These are phyloP conservation scores for Trapa bicornis DNA, from an alignment of 345 rosid genomes.

Conservation along the genomic window DNA sequence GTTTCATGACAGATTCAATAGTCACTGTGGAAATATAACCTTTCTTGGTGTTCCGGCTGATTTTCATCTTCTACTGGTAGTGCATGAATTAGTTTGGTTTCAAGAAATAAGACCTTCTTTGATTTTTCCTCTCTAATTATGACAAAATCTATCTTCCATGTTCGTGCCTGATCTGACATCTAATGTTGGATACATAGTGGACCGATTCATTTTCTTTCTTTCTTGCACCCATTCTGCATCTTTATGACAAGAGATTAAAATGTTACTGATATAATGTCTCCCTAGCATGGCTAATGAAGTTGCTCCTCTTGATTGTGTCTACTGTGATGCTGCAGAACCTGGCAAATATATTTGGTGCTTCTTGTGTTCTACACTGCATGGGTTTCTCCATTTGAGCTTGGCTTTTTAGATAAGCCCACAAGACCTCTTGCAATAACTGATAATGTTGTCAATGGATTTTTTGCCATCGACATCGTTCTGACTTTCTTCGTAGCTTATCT, in stretches of 20 bases:
- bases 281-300: background rate
- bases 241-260: too few species aligned
- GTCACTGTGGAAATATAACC: background rate
- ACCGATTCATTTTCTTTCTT: background rate
- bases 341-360: constrained; percentile 62
- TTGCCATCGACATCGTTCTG: constrained; percentile 53
- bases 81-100: background rate
- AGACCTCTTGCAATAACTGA: constrained; percentile 36
- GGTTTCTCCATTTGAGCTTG: constrained; percentile 85
- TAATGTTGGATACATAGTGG: background rate
- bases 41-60: background rate
- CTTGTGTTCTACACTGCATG: constrained; percentile 81
- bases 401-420: constrained; percentile 39
- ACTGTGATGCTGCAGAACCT: constrained; percentile 26
- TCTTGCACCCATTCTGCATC: background rate
- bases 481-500: constrained; percentile 78
- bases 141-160: background rate
- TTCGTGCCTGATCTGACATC: background rate
- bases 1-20: background rate
- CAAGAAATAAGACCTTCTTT: background rate
- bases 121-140: background rate
- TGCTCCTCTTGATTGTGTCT: background rate
- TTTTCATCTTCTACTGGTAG: background rate
- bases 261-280: background rate
- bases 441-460: constrained; percentile 52